Evolutionary conservation across 306 rosid species (phyloP), one percentile per base, ranked within the genome.

Genomic region (Cercis canadensis): DNA sequence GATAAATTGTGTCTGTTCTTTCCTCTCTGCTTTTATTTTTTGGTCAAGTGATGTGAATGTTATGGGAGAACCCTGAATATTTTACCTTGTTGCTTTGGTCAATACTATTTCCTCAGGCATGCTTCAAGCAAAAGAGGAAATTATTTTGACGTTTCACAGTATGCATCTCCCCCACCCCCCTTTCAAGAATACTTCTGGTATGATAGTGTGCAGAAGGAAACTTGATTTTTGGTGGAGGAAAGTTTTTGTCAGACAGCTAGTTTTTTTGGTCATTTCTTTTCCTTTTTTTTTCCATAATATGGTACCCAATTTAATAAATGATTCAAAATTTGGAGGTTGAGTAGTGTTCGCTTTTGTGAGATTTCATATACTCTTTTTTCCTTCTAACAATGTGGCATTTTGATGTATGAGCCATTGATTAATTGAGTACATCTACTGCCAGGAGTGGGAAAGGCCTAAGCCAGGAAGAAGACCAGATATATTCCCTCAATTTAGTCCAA

Each of bases 381-480:
- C 53, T 0, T 47, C 2, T 1, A 5, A 47, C 2, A 39, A 44
- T 44, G 11, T 2, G 50, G 15, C 12, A 5, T 4, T 11, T 8
- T 47, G 21, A 3, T 37, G 13, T 67, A 17, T 31, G 11, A 45
- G 54, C 55, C 74, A 55, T 54, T 74, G 5, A 55, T 41, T 59
- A 53, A 41, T 53, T 63, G 39, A 32, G 56, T 73, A 7, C 59
- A 21, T 64, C 17, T 63, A 6, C 37, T 40, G 51, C 59, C 59
- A 82, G 87, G 87, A 82, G 59, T 82, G 87, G 83, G 81, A 75
- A 34, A 78, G 53, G 52, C 83, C 87, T 7, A 82, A 36, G 74
- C 87, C 87, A 19, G 87, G 87, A 61, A 60, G 87, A 55, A 82
- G 87, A 61, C 66, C 87, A 1, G 87, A 82, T 75, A 82, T 82